These are phyloP conservation scores for Podaxis sp. DNA, from an alignment of 768 basidiomycete genomes.

Conservation along the genomic window DNA sequence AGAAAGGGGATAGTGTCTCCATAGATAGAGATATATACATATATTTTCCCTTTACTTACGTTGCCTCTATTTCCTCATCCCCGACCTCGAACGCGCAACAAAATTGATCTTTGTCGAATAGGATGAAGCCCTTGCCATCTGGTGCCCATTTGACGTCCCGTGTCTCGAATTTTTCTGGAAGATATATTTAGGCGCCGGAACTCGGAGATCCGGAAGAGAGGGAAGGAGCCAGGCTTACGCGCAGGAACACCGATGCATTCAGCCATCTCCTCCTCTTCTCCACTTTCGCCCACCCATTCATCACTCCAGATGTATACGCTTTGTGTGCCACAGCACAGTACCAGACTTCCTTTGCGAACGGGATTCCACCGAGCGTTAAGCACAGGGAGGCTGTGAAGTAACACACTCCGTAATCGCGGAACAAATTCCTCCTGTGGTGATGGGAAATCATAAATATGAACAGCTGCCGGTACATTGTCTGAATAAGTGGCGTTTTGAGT, in stretches of 20 bases:
- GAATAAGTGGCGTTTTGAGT: constrained; percentile 10
- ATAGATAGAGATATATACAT: neutral
- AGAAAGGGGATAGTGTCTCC: neutral
- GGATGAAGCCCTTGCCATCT: constrained; percentile 77
- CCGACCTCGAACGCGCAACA: constrained; percentile 85
- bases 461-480: constrained; percentile 63
- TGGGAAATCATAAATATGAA: constrained; percentile 76
- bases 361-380: constrained; percentile 80
- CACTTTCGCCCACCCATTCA: constrained; percentile 66
- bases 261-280: constrained; percentile 71
- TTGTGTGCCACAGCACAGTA: constrained; percentile 62
- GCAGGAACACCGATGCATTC: constrained; percentile 90
- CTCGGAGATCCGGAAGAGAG: neutral
- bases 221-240: constrained; percentile 49
- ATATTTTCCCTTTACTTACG: neutral
- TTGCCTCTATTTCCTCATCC: constrained; percentile 28
- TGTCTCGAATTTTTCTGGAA: constrained; percentile 68
- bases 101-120: constrained; percentile 77
- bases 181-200: neutral
- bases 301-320: constrained; percentile 82
- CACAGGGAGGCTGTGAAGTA: constrained; percentile 65
- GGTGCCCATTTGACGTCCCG: constrained; percentile 77
- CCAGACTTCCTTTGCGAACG: constrained; percentile 68
- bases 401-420: constrained; percentile 62
- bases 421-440: constrained; percentile 51